These are phyloP conservation scores for Neurospora sp. DNA, from an alignment of 495 filamentous ascomycete species.

Conservation along the genomic window DNA sequence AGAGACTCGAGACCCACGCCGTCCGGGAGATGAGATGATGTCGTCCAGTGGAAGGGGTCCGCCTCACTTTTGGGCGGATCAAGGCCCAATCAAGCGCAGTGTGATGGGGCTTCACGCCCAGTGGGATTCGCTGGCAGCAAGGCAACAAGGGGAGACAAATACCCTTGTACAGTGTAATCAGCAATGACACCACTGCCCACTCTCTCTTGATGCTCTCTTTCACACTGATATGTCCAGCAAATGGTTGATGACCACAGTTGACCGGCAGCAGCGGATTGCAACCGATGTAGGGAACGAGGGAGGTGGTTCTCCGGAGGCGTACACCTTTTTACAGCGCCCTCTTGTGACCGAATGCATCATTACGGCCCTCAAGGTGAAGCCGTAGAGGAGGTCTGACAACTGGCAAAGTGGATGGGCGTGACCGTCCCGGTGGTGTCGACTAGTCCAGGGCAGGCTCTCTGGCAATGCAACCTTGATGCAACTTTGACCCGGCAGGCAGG, in stretches of 20 bases:
- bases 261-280: neutral
- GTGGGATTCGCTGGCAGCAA: slow-evolving; percentile 11
- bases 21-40: slow-evolving; percentile 2
- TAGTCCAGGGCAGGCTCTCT: neutral
- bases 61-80: slow-evolving; percentile 13
- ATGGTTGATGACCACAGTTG: neutral
- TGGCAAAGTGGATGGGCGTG: neutral
- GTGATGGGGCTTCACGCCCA: slow-evolving; percentile 7
- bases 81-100: slow-evolving; percentile 9
- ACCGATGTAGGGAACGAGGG: neutral
- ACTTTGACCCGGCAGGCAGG: neutral
- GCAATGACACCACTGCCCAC: neutral
- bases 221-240: neutral
- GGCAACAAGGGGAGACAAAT: neutral
- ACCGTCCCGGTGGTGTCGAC: neutral
- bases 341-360: neutral
- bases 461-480: neutral
- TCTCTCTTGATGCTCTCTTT: neutral
- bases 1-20: slow-evolving; percentile 1
- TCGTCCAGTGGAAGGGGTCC: slow-evolving; percentile 10
- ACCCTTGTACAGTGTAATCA: neutral
- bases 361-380: neutral
- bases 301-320: neutral
- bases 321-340: neutral
- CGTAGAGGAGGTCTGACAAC: neutral